These are phyloP conservation scores for Metschnikowia noctiluminum DNA, from an alignment of 805 yeast species.

Conservation along the genomic window DNA sequence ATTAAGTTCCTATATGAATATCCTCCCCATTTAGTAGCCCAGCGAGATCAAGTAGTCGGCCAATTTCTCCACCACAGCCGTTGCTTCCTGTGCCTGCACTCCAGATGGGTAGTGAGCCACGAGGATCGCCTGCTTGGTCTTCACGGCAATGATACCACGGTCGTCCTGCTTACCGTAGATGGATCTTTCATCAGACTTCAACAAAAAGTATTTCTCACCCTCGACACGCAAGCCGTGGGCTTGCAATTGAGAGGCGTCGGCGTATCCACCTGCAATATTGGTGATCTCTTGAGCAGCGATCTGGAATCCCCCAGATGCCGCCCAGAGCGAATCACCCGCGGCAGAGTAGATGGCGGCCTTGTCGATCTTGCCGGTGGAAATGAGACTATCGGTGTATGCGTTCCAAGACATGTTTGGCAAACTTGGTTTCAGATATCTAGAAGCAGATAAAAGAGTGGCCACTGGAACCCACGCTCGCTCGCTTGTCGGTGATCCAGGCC, in stretches of 20 bases:
- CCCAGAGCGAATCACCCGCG: slow-evolving; percentile 96
- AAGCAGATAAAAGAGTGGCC: background rate
- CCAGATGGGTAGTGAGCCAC: slow-evolving; percentile 94
- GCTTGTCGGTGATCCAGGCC: background rate
- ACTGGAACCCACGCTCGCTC: background rate
- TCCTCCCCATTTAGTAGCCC: slow-evolving; percentile 50
- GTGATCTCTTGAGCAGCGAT: slow-evolving; percentile 68
- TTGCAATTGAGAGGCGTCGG: slow-evolving; percentile 75
- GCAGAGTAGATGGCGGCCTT: slow-evolving; percentile 90
- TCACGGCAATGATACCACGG: slow-evolving; percentile 84
- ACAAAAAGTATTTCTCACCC: slow-evolving; percentile 81
- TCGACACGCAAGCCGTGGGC: slow-evolving; percentile 82
- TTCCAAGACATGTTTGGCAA: slow-evolving; percentile 22
- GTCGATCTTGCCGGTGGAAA: slow-evolving; percentile 81
- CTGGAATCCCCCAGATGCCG: slow-evolving; percentile 65
- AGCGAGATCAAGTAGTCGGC: slow-evolving; percentile 92
- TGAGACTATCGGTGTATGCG: slow-evolving; percentile 95
- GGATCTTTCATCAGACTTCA: slow-evolving; percentile 88
- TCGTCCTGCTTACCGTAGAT: slow-evolving; percentile 90
- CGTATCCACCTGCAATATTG: slow-evolving; percentile 75
- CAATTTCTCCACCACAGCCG: slow-evolving; percentile 89
- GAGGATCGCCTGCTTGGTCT: slow-evolving; percentile 89
- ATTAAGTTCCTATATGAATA: slow-evolving; percentile 7
- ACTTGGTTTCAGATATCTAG: background rate
- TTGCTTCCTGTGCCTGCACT: slow-evolving; percentile 91